Conservation (phyloP, 441 rosid species). For the Adansonia grandidieri region DNA sequence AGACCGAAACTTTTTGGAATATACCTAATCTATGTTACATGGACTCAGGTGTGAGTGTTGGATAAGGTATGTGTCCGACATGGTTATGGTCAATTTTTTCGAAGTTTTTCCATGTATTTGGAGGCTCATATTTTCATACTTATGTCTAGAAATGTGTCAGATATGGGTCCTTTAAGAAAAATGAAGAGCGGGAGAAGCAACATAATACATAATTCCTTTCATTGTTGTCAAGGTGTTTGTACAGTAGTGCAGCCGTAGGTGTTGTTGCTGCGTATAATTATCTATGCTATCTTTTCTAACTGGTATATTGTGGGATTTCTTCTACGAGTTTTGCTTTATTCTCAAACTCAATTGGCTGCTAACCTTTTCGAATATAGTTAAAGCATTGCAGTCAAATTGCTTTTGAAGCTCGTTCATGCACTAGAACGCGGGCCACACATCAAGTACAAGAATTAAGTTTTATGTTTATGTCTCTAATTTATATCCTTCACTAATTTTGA, state of each 20-base stretch:
- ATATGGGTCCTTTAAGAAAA: no score
- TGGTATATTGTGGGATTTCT: background rate
- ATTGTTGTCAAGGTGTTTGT: background rate
- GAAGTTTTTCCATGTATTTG: no score
- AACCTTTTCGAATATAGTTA: background rate
- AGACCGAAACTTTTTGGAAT: background rate
- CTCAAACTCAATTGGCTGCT: background rate
- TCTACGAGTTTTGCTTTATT: background rate
- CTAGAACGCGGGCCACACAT: background rate
- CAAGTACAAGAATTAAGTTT: background rate
- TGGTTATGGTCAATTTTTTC: no score
- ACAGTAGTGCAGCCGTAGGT: background rate
- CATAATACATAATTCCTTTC: background rate
- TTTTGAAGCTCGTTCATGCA: slow-evolving; percentile 1
- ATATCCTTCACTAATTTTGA: background rate
- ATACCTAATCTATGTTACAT: background rate
- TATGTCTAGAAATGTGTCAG: no score
- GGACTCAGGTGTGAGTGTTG: no score
- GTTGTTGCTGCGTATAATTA: background rate
- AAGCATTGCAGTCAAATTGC: background rate
- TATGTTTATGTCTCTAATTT: background rate
- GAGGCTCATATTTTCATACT: no score
- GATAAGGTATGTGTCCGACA: no score
- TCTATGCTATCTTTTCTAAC: background rate
- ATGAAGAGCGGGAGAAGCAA: no score